A percentile compares a stretch with the other conserved stretches of the same genome.
These are phyloP conservation scores for Chimonanthus salicifolius DNA, from an alignment of 164 flowering plant species.

Conservation along the genomic window DNA sequence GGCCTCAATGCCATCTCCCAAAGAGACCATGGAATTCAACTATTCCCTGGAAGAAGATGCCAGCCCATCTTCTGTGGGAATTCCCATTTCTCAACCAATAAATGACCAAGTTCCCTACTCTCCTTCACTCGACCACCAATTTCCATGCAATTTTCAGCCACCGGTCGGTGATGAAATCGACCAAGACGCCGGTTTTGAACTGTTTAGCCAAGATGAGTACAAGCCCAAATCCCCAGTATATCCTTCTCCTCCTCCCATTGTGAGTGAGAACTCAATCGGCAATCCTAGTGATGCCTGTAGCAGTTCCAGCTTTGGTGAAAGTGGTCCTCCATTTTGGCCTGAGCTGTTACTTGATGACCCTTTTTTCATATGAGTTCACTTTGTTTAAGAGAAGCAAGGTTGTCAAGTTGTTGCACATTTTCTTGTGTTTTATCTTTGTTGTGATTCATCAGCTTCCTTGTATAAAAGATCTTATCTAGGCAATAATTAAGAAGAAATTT, in stretches of 20 bases:
- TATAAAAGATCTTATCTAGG: no score
- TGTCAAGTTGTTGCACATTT: background rate
- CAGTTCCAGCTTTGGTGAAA: conserved; percentile 31
- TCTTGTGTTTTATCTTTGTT: background rate
- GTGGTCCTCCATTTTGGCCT: conserved; percentile 32
- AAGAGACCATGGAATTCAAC: conserved; percentile 12
- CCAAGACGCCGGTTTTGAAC: conserved; percentile 12
- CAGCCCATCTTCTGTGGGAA: conserved; percentile 17
- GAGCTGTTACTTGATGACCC: conserved; percentile 43
- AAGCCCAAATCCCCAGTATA: conserved; percentile 24
- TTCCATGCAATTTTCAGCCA: conserved; percentile 29
- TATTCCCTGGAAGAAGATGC: conserved; percentile 19
- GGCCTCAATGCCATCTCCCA: conserved; percentile 29
- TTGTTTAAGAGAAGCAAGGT: background rate
- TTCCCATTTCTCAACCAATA: conserved; percentile 24
- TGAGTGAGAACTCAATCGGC: conserved; percentile 14
- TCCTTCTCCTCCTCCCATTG: conserved; percentile 16
- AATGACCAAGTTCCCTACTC: conserved; percentile 18
- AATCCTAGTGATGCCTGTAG: conserved; percentile 30
- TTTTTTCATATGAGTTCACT: conserved; percentile 30
- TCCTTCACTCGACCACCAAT: conserved; percentile 28
- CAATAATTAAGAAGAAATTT: no score
- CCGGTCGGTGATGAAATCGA: conserved; percentile 22
- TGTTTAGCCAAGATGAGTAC: conserved; percentile 21
- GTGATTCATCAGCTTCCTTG: no score